Evolutionary conservation across 495 filamentous ascomycete genomes (phyloP), one percentile per base, ranked within the genome.

Genomic region (Aspergillus ostianus): DNA sequence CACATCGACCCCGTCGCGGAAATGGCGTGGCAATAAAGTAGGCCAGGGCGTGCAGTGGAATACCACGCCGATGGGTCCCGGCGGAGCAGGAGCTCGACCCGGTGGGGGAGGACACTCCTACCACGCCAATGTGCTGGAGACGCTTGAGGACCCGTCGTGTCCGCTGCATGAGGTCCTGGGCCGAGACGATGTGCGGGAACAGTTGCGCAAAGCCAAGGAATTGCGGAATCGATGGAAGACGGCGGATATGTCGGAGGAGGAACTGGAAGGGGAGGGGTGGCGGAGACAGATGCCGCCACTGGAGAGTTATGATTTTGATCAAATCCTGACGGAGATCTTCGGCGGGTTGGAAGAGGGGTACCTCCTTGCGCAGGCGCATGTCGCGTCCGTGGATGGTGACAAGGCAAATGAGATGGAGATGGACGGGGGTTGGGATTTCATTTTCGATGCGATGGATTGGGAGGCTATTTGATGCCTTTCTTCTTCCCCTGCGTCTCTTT

Each of bases 371-470:
- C 53, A 59, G 44, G 60, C 59, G 7, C 64, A 70, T 60, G 67
- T 77, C 18, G 8, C 10, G 18, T 0, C 10, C 3, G 21, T 6
- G 26, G 18, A 19, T 29, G 62, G n/a, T 59, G 64, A 53, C 32
- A 32, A 60, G 48, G 32, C 58, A 47, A 68, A 55, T 20, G 48
- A 21, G 15, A 19, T 7, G 18, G 48, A 52, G 10, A 66, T 74
- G 20, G 76, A 76, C 30, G 68, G 69, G 32, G 73, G 81, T 41
- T 85, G 82, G 80, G 84, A 78, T 45, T 86, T 84, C 52, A 85
- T 87, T 73, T 79, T 83, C 19, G 84, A 87, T 63, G 85, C 84
- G 0, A 87, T 87, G 85, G 85, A 87, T 61, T 84, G 83, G 84
- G 80, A 86, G 60, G 79, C 77, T 19, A 80, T 86, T 13, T 52